Base-by-base conservation (phyloP, 1,139 yeast species). In the Magnusiomyces fungicola region DNA sequence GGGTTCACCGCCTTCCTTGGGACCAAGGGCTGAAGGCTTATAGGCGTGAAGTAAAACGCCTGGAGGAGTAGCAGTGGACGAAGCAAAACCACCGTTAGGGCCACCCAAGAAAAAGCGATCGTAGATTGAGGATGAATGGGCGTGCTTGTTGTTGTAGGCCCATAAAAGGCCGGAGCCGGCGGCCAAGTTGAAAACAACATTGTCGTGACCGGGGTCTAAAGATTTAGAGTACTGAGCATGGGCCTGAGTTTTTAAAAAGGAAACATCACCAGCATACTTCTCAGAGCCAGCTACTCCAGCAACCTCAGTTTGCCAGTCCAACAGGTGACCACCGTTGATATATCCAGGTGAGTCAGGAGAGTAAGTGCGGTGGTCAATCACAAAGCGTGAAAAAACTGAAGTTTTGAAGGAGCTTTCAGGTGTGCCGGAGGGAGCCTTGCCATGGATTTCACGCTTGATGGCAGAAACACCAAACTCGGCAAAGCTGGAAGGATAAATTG, bases 1-100 rank as follows among this genome's bases (percentile, higher is more conserved):
- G 7, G 79, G 59, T 53, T 68, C 61, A n/a, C 63, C 72, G 62
- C 69, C 73, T 46, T 75, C 79, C 58, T 81, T 81, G 4, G 95
- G 94, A 0, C 96, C 95, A 43, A 87, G 62, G 0, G 94, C 90
- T 64, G 83, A 80, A 56, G 77, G 67, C 33, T 70, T 68, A 61
- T 81, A 82, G 1, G 86, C 81, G 49, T 89, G 70, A 2, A 83
- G 46, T 19, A 46, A n/a, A n/a, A 43, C 48, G 18, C 49, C 49
- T 25, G 40, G 36, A 23, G 50, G 51, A 7, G 16, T 27, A 10
- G 38, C 24, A 4, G 51, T 38, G 33, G 46, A 44, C 22, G 47
- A 49, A 9, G 42, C 37, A 22, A 45, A 29, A 14, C 47, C 78
- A 56, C 80, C 86, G 57, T 81, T 80, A 3, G 89, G 83, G 0